These are phyloP conservation scores for Fusarium nanum DNA, from an alignment of 2,329 filamentous ascomycete genomes.

Conservation along the genomic window DNA sequence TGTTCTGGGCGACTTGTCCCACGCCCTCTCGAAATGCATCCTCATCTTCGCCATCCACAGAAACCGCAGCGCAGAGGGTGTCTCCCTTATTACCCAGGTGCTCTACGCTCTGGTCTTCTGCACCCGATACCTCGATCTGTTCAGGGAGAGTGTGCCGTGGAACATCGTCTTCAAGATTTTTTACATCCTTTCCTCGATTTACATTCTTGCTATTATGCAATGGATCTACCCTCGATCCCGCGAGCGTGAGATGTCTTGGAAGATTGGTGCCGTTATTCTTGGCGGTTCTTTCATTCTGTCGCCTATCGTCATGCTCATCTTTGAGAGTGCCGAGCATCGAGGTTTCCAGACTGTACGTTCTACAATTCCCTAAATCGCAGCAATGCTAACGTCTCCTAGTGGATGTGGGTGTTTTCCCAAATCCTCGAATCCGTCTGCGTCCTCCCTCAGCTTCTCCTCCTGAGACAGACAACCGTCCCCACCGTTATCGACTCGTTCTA, in stretches of 20 bases:
- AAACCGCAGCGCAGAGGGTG: constrained; percentile 88
- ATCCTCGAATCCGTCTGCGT: constrained; percentile 93
- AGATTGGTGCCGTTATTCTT: constrained; percentile 78
- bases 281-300: constrained; percentile 73
- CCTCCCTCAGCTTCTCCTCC: constrained; percentile 88
- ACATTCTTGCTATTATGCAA: constrained; percentile 90
- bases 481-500: constrained; percentile 99
- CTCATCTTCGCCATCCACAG: constrained; percentile 90
- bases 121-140: constrained; percentile 87
- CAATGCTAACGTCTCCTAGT: constrained; percentile 59
- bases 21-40: constrained; percentile 88
- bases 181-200: constrained; percentile 85
- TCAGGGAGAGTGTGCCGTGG: constrained; percentile 68
- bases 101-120: constrained; percentile 89
- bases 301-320: constrained; percentile 78
- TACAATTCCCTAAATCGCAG: accelerated
- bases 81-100: constrained; percentile 90
- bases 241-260: constrained; percentile 94
- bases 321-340: constrained; percentile 61
- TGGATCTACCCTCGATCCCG: constrained; percentile 86
- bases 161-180: constrained; percentile 89
- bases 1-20: constrained; percentile 84
- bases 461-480: constrained; percentile 93
- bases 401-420: constrained; percentile 88
- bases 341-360: constrained; percentile 62